These are phyloP conservation scores for Cucumis hystrix DNA, from an alignment of 306 rosid species.

Conservation along the genomic window DNA sequence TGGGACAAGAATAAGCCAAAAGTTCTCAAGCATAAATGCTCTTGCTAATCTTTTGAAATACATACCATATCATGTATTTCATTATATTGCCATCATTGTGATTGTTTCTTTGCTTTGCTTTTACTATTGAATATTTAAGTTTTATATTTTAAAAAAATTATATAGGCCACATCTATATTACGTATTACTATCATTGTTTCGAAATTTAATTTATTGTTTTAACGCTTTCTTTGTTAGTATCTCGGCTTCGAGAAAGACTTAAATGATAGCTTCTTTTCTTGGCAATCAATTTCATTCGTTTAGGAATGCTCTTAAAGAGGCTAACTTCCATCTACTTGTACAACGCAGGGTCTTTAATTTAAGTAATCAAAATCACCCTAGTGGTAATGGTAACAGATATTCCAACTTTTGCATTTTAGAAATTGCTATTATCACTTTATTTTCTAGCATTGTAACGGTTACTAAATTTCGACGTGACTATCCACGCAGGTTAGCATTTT, in stretches of 20 bases:
- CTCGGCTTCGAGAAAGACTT: background rate
- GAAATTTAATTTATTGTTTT: background rate
- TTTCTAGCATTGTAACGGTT: slow-evolving; percentile 2
- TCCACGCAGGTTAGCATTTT: slow-evolving; percentile 2
- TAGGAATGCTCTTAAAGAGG: slow-evolving; percentile 7
- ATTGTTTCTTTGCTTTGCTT: background rate
- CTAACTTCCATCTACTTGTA: slow-evolving; percentile 8
- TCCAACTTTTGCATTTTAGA: slow-evolving; percentile 7
- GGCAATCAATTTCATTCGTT: background rate
- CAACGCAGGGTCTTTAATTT: slow-evolving; percentile 4
- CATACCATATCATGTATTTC: background rate
- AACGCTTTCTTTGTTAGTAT: background rate
- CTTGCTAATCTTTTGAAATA: background rate
- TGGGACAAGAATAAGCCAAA: background rate
- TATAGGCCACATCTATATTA: background rate
- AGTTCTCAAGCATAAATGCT: slow-evolving; percentile 1
- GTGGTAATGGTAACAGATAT: slow-evolving; percentile 2
- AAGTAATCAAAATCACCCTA: background rate
- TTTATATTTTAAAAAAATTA: background rate
- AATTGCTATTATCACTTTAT: background rate
- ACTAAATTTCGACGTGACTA: background rate
- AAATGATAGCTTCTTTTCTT: background rate
- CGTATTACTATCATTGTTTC: background rate
- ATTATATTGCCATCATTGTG: background rate
- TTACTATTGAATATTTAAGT: background rate